A percentile compares a stretch with the other conserved stretches of the same genome.
phyloP scores from a whole-genome alignment of 306 rosid species.

The Casuarina glauca region DNA sequence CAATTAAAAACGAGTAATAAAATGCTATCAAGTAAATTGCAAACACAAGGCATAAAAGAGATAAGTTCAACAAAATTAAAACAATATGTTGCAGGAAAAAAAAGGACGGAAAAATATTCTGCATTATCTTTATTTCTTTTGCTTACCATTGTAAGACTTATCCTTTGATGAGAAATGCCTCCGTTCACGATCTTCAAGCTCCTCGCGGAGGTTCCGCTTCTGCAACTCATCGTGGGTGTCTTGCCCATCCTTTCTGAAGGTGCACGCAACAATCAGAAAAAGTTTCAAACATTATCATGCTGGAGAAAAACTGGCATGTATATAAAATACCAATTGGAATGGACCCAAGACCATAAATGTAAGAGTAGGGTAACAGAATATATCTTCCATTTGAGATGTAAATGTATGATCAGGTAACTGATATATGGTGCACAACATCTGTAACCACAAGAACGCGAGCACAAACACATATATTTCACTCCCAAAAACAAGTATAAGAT shows the following conservation, averaged over 20 bases:
- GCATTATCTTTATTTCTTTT: neutral
- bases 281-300: neutral
- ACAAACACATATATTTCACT: neutral
- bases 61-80: neutral
- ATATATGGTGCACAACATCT: neutral
- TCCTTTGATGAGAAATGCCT: slow-evolving; percentile 91
- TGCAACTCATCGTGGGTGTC: slow-evolving; percentile 83
- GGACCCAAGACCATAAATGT: neutral
- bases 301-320: neutral
- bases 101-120: neutral
- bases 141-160: slow-evolving; percentile 67
- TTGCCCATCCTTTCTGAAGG: slow-evolving; percentile 82
- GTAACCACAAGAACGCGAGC: neutral
- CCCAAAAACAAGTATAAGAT: neutral
- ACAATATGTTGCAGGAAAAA: slow-evolving; percentile 6
- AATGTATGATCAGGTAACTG: neutral
- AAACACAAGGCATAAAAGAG: neutral
- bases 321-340: neutral
- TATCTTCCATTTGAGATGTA: neutral
- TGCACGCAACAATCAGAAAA: neutral
- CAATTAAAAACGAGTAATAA: slow-evolving; percentile 12
- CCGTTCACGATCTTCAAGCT: slow-evolving; percentile 86
- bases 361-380: neutral
- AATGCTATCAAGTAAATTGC: neutral
- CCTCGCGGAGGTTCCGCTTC: slow-evolving; percentile 84